Evolutionary conservation across 257 asterid species (phyloP).

Genomic region (Solanum corneliomulleri): DNA sequence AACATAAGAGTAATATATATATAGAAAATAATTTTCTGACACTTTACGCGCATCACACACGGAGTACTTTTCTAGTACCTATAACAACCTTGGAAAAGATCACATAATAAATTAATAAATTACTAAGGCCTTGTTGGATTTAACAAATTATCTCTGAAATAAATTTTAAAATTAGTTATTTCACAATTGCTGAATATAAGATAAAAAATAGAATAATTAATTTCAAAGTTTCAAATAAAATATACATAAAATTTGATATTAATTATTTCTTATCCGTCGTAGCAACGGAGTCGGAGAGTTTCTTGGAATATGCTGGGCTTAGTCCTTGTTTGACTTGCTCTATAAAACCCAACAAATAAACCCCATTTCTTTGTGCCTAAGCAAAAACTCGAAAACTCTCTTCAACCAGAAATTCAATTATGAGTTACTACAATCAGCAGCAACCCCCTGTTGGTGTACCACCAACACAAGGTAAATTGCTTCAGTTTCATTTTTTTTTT

Average conservation of each 20-base stretch:
- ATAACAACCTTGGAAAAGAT: background rate
- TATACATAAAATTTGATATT: background rate
- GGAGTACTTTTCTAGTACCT: background rate
- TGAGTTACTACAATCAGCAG: conserved; percentile 67
- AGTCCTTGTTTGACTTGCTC: background rate
- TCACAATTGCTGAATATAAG: background rate
- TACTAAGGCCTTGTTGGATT: background rate
- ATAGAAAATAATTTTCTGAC: background rate
- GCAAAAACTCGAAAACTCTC: background rate
- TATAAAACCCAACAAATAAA: background rate
- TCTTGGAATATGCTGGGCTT: background rate
- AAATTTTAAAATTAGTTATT: too few relatives aligned
- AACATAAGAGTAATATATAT: background rate
- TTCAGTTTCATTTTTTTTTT: background rate
- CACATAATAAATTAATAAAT: background rate
- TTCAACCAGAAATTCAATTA: background rate
- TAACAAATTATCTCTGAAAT: too few relatives aligned
- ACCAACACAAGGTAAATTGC: conserved; percentile 50
- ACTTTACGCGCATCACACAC: background rate
- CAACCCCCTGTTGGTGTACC: conserved; percentile 66
- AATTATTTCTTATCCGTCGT: rapidly evolving
- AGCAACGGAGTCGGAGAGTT: background rate
- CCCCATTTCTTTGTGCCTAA: background rate
- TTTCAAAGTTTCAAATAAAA: too few relatives aligned
- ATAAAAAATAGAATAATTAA: too few relatives aligned